Conservation (phyloP, 192 early-diverging fungal species). For the Podila clonocystis region DNA sequence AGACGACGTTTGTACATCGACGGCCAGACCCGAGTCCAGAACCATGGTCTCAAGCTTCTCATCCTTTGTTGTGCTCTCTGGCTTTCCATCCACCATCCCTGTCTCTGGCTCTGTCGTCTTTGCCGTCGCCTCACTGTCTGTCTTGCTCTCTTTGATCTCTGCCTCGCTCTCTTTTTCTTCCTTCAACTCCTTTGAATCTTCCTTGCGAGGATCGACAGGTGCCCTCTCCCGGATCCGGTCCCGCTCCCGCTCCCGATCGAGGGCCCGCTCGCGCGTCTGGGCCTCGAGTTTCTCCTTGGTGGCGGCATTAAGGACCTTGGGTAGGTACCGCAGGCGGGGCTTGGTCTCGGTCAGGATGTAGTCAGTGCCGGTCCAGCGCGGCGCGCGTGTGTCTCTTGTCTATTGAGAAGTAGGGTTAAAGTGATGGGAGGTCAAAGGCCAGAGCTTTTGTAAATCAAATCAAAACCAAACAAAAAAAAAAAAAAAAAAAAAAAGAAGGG, state of each 20-base stretch:
- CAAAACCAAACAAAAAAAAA: background rate
- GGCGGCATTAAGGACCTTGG: conserved; percentile 39
- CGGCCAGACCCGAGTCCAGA: background rate
- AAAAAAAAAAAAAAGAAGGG: background rate
- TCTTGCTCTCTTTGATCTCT: background rate
- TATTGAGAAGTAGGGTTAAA: background rate
- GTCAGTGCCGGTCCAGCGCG: conserved; percentile 12
- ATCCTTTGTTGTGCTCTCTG: background rate
- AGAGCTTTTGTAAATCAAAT: no score
- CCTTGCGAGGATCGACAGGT: background rate
- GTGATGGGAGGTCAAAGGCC: background rate
- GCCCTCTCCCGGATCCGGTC: background rate
- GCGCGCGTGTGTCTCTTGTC: background rate
- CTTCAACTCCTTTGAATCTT: background rate
- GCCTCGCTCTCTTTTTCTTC: background rate
- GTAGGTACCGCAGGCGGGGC: conserved; percentile 40
- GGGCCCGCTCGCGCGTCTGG: conserved; percentile 3
- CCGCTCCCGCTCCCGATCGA: background rate
- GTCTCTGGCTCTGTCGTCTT: background rate
- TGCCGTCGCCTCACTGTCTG: background rate
- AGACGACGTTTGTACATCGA: conserved; percentile 1
- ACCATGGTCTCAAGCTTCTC: conserved; percentile 9
- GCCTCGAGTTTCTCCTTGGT: conserved; percentile 10
- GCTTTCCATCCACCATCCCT: background rate
- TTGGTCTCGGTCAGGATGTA: conserved; percentile 37